Evolutionary conservation across 306 rosid species (phyloP).

Genomic region (Lupinus albus): DNA sequence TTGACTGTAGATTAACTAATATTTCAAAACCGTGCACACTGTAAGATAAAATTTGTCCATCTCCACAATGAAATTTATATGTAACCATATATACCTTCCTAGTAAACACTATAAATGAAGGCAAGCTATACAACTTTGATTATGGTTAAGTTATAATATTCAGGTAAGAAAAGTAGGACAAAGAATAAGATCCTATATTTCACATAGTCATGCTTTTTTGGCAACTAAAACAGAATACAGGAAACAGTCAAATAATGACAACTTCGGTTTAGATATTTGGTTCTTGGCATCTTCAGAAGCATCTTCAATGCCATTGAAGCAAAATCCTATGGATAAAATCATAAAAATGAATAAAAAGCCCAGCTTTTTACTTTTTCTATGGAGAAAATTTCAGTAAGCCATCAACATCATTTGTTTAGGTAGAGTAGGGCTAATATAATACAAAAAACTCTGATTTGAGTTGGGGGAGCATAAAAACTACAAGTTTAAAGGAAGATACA

Average conservation of each 20-base stretch:
- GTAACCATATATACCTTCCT: not conserved
- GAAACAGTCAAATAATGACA: not conserved
- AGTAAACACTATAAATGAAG: not conserved
- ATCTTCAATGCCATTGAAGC: conserved; percentile 9
- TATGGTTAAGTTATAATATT: not conserved
- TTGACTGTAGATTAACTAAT: conserved; percentile 35
- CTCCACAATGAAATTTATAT: not conserved
- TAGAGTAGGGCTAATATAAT: conserved; percentile 1
- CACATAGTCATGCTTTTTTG: not conserved
- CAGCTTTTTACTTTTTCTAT: not conserved
- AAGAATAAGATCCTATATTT: not conserved
- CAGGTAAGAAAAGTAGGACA: not conserved
- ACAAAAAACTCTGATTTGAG: conserved; percentile 29
- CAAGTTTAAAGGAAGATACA: conserved; percentile 3
- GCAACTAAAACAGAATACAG: not conserved
- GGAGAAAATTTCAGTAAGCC: conserved; percentile 23
- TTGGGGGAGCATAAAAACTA: not conserved
- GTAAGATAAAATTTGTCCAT: not conserved
- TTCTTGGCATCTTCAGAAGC: not conserved
- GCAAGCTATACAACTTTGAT: not conserved
- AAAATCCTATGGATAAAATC: not conserved
- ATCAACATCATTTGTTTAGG: conserved; percentile 7
- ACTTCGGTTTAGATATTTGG: not conserved
- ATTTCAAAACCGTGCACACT: not conserved
- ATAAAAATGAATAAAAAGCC: not conserved